A percentile compares a stretch with the other conserved stretches of the same genome.
Conservation (phyloP, 2,329 filamentous ascomycete genomes). For the Triangularia setosa region DNA sequence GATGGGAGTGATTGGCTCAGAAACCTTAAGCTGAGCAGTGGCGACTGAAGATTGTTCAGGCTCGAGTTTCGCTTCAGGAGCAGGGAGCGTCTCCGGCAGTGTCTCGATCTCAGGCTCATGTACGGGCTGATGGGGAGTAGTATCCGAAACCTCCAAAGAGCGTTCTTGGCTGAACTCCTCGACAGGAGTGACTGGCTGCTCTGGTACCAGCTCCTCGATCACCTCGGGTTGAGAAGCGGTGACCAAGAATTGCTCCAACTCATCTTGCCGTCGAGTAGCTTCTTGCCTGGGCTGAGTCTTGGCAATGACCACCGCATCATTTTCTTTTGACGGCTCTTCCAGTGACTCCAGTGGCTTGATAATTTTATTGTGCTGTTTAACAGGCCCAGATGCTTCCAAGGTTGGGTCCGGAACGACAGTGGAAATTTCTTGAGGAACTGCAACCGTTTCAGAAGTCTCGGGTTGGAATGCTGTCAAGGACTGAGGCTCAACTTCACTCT, state of each 20-base stretch:
- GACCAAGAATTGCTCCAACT: neutral
- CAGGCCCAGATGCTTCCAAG: neutral
- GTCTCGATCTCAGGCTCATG: neutral
- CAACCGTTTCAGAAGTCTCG: neutral
- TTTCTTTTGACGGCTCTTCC: slow-evolving; percentile 26
- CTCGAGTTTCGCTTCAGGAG: neutral
- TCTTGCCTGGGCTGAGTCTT: slow-evolving; percentile 14
- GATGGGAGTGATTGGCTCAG: neutral
- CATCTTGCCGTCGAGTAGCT: neutral
- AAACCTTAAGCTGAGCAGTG: neutral
- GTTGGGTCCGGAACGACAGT: neutral
- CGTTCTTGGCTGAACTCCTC: slow-evolving; percentile 16
- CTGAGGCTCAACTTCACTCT: neutral
- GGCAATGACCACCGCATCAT: slow-evolving; percentile 3
- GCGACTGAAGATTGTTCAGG: neutral
- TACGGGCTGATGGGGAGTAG: neutral
- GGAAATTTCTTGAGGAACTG: neutral
- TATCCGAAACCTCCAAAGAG: neutral
- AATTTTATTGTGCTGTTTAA: neutral
- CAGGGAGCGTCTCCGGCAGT: neutral
- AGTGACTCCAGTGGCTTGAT: slow-evolving; percentile 21
- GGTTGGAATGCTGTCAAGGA: neutral
- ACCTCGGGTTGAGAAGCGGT: slow-evolving; percentile 2
- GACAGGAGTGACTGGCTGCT: neutral
- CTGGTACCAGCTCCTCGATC: slow-evolving; percentile 6